These are phyloP conservation scores for Cyberlindnera maritima DNA, from an alignment of 805 yeast species.

Conservation along the genomic window DNA sequence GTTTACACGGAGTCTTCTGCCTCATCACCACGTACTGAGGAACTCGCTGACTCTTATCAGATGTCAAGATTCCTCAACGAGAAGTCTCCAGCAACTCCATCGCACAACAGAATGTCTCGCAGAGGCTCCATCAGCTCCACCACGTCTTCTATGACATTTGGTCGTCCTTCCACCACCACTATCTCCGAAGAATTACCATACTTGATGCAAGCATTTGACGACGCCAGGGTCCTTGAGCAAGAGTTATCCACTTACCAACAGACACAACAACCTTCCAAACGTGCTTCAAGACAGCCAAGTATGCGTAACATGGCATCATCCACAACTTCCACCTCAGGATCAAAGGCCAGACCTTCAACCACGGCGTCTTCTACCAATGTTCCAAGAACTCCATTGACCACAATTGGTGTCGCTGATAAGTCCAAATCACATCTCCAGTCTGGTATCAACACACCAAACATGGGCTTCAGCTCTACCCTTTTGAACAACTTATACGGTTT, in stretches of 20 bases:
- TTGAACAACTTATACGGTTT: conserved; percentile 28
- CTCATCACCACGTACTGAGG: conserved; percentile 13
- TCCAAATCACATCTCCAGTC: conserved; percentile 16
- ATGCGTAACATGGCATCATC: conserved; percentile 2
- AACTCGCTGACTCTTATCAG: conserved; percentile 7
- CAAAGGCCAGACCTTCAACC: neutral
- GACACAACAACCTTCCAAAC: conserved; percentile 1
- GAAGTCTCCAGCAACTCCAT: conserved; percentile 4
- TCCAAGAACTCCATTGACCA: conserved; percentile 4
- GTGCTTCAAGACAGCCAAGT: conserved; percentile 1
- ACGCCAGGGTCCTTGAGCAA: conserved; percentile 55
- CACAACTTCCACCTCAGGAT: conserved; percentile 1
- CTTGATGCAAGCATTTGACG: conserved; percentile 62
- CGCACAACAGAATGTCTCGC: conserved; percentile 13
- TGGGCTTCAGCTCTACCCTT: conserved; percentile 24
- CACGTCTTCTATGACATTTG: conserved; percentile 25
- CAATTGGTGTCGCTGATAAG: conserved; percentile 8
- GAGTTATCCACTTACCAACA: conserved; percentile 36
- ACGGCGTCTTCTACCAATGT: neutral
- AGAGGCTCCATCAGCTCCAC: conserved; percentile 24
- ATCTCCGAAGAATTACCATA: conserved; percentile 64
- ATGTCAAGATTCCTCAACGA: conserved; percentile 14
- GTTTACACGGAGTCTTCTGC: conserved; percentile 7
- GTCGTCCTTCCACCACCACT: conserved; percentile 45
- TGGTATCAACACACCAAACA: conserved; percentile 15